A percentile compares a stretch with the other conserved stretches of the same genome.
Conservation (phyloP, 345 rosid genomes). For the Populus alba region DNA sequence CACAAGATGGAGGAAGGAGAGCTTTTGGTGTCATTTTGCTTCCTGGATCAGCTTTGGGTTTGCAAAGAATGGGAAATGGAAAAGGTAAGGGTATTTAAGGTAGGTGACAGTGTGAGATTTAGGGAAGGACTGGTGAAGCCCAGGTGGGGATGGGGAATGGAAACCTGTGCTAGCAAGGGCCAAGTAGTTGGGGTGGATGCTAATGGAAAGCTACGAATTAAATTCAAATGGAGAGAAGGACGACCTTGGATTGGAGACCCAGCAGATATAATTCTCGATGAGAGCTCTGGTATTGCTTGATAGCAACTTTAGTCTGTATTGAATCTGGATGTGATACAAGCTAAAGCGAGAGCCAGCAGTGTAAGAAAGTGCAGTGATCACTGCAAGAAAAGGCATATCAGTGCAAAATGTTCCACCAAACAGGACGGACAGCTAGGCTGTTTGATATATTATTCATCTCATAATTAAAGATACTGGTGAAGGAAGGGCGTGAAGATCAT, state of each 20-base stretch:
- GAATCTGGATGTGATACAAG: no score
- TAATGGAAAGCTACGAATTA: constrained; percentile 84
- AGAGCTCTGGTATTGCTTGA: constrained; percentile 11
- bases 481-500: no score
- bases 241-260: constrained; percentile 98
- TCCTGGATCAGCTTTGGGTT: constrained; percentile 87
- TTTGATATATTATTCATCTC: no score
- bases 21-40: constrained; percentile 83
- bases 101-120: constrained; percentile 75
- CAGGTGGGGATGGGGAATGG: constrained; percentile 99
- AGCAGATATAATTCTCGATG: constrained; percentile 78
- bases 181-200: constrained; percentile 91
- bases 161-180: constrained; percentile 91
- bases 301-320: neutral
- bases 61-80: constrained; percentile 89
- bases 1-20: constrained; percentile 79
- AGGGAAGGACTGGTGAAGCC: constrained; percentile 73
- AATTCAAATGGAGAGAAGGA: constrained; percentile 95
- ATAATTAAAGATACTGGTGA: no score
- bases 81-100: constrained; percentile 60
- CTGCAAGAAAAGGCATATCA: neutral
- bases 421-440: no score
- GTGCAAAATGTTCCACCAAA: neutral
- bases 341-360: no score
- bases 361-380: no score